A percentile compares a stretch with the other conserved stretches of the same genome.
Conservation (phyloP, 768 basidiomycete species). For the Cystoderma amianthinum region DNA sequence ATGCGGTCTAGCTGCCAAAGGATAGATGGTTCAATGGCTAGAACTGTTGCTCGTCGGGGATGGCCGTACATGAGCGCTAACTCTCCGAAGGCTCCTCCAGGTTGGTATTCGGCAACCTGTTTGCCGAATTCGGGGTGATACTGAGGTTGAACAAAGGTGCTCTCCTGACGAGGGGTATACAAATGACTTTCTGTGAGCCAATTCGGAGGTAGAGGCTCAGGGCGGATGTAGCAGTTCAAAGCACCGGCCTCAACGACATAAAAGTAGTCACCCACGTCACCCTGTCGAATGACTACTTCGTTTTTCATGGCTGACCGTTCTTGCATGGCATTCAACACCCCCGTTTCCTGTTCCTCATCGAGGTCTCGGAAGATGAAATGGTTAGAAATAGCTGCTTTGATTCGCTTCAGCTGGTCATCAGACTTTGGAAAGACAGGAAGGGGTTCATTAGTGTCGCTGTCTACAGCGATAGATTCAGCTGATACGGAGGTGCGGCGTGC, state of each 20-base stretch:
- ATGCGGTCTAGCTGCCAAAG: conserved; percentile 96
- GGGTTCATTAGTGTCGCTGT: conserved; percentile 55
- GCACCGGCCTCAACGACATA: conserved; percentile 92
- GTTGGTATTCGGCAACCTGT: conserved; percentile 78
- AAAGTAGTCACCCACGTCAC: conserved; percentile 95
- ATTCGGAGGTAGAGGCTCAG: conserved; percentile 55
- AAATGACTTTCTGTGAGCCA: conserved; percentile 42
- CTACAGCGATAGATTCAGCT: conserved; percentile 91
- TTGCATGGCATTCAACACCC: conserved; percentile 93
- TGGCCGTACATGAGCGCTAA: conserved; percentile 98
- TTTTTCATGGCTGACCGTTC: conserved; percentile 66
- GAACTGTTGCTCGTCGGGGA: conserved; percentile 89
- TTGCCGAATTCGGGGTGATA: conserved; percentile 70
- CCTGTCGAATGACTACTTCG: conserved; percentile 94
- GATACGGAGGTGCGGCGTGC: conserved; percentile 92
- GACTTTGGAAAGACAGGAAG: conserved; percentile 77
- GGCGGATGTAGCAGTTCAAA: conserved; percentile 76
- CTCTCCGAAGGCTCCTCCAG: conserved; percentile 90
- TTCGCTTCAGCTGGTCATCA: conserved; percentile 77
- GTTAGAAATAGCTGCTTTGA: conserved; percentile 78
- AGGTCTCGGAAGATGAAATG: conserved; percentile 96
- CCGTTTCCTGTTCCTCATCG: conserved; percentile 91
- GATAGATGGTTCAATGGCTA: conserved; percentile 75
- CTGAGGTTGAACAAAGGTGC: conserved; percentile 56
- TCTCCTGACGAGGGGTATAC: conserved; percentile 29